A percentile compares a stretch with the other conserved stretches of the same genome.
Conservation (phyloP, 306 rosid species). For the Begonia peltatifolia region DNA sequence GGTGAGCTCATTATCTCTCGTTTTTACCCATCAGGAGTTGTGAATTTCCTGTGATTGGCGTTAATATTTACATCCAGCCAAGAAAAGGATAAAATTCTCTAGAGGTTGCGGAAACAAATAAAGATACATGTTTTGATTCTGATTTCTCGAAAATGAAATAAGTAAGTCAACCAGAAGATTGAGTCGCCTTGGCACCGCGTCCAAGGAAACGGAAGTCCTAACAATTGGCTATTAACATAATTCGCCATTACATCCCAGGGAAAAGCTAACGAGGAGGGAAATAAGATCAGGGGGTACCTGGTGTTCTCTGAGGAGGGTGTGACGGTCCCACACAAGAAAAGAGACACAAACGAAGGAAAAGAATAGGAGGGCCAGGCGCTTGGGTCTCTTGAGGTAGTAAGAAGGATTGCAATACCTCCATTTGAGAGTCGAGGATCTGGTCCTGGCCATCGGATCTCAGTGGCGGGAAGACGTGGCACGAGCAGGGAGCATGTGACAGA, state of each 20-base stretch:
- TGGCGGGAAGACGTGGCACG: not conserved
- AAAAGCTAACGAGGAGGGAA: too few relatives aligned
- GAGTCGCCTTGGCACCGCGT: not conserved
- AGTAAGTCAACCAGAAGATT: not conserved
- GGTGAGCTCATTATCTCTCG: too few relatives aligned
- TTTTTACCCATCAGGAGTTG: too few relatives aligned
- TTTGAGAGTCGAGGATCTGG: constrained; percentile 40
- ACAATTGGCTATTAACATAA: too few relatives aligned
- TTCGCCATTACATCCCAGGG: too few relatives aligned
- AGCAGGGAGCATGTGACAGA: too few relatives aligned
- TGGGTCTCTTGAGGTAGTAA: constrained; percentile 83
- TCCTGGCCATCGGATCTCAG: constrained; percentile 52
- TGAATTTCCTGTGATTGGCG: too few relatives aligned
- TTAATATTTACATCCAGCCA: too few relatives aligned
- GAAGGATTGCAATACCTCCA: constrained; percentile 70
- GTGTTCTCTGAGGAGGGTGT: constrained; percentile 65
- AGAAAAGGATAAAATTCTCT: too few relatives aligned
- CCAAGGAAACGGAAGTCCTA: not conserved
- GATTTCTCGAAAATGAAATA: not conserved
- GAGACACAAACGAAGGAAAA: constrained; percentile 47
- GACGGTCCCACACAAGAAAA: constrained; percentile 87
- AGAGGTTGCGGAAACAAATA: too few relatives aligned
- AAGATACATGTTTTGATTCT: too few relatives aligned
- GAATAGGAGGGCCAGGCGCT: constrained; percentile 79
- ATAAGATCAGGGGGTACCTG: constrained; percentile 33